Evolutionary conservation across 1,139 yeast species (phyloP).

Genomic region (Suhomyces anneliseae): DNA sequence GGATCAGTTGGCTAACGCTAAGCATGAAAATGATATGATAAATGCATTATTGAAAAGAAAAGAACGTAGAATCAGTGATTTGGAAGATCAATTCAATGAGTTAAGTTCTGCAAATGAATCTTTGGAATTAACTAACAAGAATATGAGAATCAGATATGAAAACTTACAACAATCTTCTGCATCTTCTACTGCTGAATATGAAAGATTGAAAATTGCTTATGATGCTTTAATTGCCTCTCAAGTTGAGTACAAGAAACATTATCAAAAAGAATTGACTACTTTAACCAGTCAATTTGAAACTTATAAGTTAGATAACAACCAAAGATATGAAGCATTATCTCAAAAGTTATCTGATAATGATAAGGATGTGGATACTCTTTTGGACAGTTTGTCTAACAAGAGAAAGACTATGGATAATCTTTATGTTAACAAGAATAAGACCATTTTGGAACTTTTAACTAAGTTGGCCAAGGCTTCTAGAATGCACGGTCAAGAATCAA

Average conservation of each 20-base stretch:
- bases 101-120: slow-evolving; percentile 45
- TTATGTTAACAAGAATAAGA: slow-evolving; percentile 48
- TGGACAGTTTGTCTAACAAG: slow-evolving; percentile 44
- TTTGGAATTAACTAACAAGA: slow-evolving; percentile 47
- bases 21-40: slow-evolving; percentile 70
- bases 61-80: slow-evolving; percentile 60
- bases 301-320: slow-evolving; percentile 38
- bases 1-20: slow-evolving; percentile 67
- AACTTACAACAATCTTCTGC: slow-evolving; percentile 50
- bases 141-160: slow-evolving; percentile 50
- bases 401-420: slow-evolving; percentile 45
- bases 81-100: slow-evolving; percentile 56
- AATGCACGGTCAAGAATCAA: slow-evolving; percentile 50
- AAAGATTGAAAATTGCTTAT: slow-evolving; percentile 59
- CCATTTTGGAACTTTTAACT: slow-evolving; percentile 45
- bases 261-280: slow-evolving; percentile 34
- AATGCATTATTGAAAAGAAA: slow-evolving; percentile 62
- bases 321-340: slow-evolving; percentile 30
- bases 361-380: slow-evolving; percentile 45
- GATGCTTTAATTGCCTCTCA: slow-evolving; percentile 61
- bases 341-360: slow-evolving; percentile 36
- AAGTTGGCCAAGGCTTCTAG: slow-evolving; percentile 47
- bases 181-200: slow-evolving; percentile 51
- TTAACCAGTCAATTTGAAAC: slow-evolving; percentile 35
- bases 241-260: slow-evolving; percentile 54